These are phyloP conservation scores for Spiromastix sp. DNA, from an alignment of 2,329 filamentous ascomycete species.

Conservation along the genomic window DNA sequence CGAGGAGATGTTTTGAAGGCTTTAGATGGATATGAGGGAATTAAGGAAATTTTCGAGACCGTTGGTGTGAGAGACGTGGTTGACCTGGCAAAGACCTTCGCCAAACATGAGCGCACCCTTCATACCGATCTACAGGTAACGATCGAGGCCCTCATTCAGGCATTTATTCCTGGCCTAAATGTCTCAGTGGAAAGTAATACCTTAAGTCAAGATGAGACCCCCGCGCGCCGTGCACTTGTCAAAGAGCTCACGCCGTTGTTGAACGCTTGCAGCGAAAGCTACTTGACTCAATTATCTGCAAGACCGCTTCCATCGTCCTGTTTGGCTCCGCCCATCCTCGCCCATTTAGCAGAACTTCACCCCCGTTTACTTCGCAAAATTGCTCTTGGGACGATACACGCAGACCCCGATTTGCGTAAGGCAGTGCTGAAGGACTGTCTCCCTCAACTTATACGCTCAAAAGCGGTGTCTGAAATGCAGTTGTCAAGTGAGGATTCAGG, in stretches of 20 bases:
- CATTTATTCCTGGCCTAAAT: background rate
- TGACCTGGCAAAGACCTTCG: background rate
- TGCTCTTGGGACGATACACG: constrained; percentile 2
- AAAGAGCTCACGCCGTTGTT: background rate
- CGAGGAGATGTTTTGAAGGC: background rate
- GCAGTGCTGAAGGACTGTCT: constrained; percentile 1
- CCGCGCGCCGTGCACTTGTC: background rate
- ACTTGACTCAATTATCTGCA: background rate
- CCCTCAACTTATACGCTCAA: constrained; percentile 4
- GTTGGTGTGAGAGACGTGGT: background rate
- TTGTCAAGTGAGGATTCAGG: background rate
- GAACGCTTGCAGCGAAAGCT: background rate
- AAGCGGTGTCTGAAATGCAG: constrained; percentile 1
- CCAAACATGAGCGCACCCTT: background rate
- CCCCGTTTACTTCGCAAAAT: constrained; percentile 6
- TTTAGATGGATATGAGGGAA: background rate
- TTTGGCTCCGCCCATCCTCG: background rate
- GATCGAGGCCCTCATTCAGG: background rate
- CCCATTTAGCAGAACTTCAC: background rate
- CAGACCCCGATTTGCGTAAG: constrained; percentile 1
- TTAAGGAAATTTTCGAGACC: constrained; percentile 1
- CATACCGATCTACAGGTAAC: background rate
- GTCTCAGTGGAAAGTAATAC: background rate
- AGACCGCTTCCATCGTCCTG: background rate
- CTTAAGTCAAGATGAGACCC: too few species aligned